Conservation (phyloP, 2,329 filamentous ascomycete genomes). For the Phyllosticta paracitricarpa region DNA sequence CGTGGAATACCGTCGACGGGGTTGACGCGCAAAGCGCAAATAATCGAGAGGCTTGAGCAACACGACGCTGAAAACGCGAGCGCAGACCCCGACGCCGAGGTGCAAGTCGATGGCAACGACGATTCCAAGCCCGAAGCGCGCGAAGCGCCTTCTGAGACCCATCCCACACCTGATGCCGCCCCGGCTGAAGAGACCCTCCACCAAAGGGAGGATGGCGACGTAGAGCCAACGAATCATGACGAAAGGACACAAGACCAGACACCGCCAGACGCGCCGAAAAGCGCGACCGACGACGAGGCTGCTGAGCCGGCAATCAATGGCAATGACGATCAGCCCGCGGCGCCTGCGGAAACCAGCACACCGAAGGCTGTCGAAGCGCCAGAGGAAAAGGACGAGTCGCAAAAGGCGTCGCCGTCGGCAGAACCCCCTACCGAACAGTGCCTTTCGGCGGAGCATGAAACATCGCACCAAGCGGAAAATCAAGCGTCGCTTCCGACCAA, state of each 20-base stretch:
- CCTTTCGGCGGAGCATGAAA: conserved; percentile 5
- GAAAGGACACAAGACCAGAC: background rate
- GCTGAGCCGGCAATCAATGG: background rate
- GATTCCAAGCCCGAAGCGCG: background rate
- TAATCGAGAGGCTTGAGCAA: conserved; percentile 35
- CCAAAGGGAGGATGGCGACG: background rate
- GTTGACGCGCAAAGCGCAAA: conserved; percentile 38
- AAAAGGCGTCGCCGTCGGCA: background rate
- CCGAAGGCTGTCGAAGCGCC: background rate
- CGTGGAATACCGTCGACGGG: conserved; percentile 36
- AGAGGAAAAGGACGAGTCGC: background rate
- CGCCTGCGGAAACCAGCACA: background rate
- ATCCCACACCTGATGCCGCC: conserved; percentile 11
- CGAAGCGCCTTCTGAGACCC: conserved; percentile 6
- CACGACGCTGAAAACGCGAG: conserved; percentile 17
- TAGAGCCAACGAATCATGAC: background rate
- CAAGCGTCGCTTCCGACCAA: background rate
- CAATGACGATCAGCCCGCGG: background rate
- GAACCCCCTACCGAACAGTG: background rate
- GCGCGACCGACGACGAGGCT: background rate
- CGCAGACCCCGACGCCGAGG: background rate
- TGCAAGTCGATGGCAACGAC: conserved; percentile 5
- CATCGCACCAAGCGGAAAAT: conserved; percentile 1
- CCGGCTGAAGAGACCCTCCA: conserved; percentile 11
- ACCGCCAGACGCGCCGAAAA: background rate